Evolutionary conservation across 2,329 filamentous ascomycete genomes (phyloP), one percentile per base, ranked within the genome.

Genomic region (Pseudocercospora fuligena): DNA sequence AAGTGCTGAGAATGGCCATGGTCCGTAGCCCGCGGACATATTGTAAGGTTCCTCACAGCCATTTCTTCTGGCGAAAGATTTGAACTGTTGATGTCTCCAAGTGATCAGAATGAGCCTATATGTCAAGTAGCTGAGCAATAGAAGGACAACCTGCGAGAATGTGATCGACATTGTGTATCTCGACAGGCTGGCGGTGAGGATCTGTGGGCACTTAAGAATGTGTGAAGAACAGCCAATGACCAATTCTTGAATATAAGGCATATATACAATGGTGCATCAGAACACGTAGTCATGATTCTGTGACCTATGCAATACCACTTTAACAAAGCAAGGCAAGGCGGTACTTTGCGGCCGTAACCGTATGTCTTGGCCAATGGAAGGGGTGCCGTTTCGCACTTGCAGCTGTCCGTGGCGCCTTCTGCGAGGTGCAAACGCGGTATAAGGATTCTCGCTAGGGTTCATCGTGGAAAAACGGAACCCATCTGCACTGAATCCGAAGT

Each of bases 11-110:
- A 62, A 51, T 1, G 67, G 67, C 64, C 64, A 69, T 21, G 58
- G 33, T 12, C 64, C 62, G n/a, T 23, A 51, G 3, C 21, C n/a
- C 3, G 47, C 47, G 9, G 64, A 61, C 16, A 66, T 33, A 36
- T 67, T 54, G 16, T 25, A 23, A 21, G 69, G 66, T 33, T 60
- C 29, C 43, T 64, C 36, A 53, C 69, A 69, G 47, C 63, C 63
- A 59, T 65, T 53, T 6, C 53, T 43, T n/a, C 64, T 57, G 11
- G 65, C 63, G 23, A 70, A 68, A 3, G n/a, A 36, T 14, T 61
- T 29, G 60, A 67, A 63, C 16, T 63, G 31, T 14, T 58, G 31
- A 14, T 33, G 25, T 36, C 43, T 62, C 11, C 43, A n/a, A 47
- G 33, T 16, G 19, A 27, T 25, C 9, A 16, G 19, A 16, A 59